Conservation (phyloP, 306 rosid genomes). For the Pyrus communis region DNA sequence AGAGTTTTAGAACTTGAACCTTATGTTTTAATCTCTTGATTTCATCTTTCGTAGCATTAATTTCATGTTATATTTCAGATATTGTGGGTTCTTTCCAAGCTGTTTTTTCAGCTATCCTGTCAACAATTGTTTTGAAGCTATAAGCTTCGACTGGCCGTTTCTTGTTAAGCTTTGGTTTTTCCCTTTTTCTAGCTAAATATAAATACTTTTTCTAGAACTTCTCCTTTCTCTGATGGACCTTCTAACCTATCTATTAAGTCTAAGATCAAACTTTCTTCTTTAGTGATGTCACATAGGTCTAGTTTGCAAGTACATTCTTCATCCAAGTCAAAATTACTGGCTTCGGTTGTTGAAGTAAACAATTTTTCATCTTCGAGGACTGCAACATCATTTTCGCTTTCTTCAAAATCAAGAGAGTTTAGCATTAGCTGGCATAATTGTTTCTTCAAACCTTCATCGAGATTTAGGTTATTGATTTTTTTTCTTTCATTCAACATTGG, state of each 20-base stretch:
- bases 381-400: no score
- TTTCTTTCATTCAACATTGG: neutral
- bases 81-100: neutral
- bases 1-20: neutral
- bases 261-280: neutral
- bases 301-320: neutral
- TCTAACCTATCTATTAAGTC: neutral
- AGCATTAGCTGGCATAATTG: neutral
- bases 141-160: neutral
- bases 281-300: neutral
- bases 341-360: no score
- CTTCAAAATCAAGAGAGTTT: neutral
- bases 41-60: neutral
- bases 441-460: neutral
- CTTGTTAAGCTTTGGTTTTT: no score
- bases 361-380: neutral
- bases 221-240: neutral
- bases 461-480: neutral
- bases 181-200: neutral
- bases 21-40: no score
- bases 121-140: neutral
- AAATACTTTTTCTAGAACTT: no score
- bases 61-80: no score
- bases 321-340: no score
- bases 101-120: no score